Conservation (phyloP, 2,329 filamentous ascomycete species). For the Bertia moriformis region DNA sequence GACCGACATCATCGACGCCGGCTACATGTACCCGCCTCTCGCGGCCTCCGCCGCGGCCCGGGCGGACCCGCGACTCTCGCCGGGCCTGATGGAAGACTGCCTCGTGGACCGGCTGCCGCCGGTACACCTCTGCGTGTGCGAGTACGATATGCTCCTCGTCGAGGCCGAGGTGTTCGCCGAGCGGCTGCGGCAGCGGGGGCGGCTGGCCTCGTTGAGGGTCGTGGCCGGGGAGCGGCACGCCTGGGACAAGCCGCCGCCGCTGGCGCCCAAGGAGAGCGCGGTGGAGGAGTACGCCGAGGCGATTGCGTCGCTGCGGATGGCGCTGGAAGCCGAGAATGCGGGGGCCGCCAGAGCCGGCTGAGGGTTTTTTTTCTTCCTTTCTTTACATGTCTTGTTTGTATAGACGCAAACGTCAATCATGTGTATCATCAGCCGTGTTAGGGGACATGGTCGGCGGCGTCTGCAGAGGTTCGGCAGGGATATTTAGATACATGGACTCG, state of each 20-base stretch:
- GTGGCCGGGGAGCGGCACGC: conserved; percentile 29
- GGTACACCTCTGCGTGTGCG: conserved; percentile 44
- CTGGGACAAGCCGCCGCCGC: conserved; percentile 33
- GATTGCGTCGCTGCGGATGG: conserved; percentile 19
- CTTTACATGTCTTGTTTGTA: too few relatives aligned
- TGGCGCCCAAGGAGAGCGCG: conserved; percentile 26
- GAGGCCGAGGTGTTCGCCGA: conserved; percentile 48
- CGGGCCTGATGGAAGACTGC: conserved; percentile 36
- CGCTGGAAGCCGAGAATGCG: background rate
- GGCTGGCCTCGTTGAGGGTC: conserved; percentile 21
- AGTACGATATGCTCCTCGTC: conserved; percentile 48
- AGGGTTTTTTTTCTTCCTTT: too few relatives aligned
- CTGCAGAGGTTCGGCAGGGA: too few relatives aligned
- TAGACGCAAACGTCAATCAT: too few relatives aligned
- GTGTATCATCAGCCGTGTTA: too few relatives aligned
- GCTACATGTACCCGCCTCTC: conserved; percentile 44
- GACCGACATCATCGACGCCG: conserved; percentile 48
- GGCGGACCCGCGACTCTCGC: conserved; percentile 39
- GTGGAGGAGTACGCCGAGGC: conserved; percentile 29
- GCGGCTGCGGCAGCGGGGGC: conserved; percentile 26
- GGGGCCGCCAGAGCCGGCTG: too few relatives aligned
- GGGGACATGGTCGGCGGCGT: too few relatives aligned
- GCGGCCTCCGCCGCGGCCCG: conserved; percentile 27
- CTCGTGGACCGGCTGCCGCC: conserved; percentile 31
- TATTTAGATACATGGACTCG: too few relatives aligned